These are phyloP conservation scores for Dentipellis sp. DNA, from an alignment of 768 basidiomycete species.

Conservation along the genomic window DNA sequence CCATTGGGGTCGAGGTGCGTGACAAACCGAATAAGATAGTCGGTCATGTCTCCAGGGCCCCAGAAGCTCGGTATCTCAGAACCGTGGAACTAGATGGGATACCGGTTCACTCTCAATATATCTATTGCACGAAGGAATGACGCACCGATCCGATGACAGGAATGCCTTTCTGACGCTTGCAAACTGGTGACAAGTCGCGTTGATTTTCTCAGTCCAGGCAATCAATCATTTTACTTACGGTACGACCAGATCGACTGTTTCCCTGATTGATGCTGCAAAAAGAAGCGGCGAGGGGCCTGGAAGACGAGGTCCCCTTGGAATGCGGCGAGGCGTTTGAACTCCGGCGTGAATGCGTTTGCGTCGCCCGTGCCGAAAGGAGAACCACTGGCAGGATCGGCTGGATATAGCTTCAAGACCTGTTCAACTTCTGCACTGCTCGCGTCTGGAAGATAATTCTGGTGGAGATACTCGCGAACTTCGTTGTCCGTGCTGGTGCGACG, in stretches of 20 bases:
- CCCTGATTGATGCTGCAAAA: background rate
- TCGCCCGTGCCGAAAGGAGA: slow-evolving; percentile 21
- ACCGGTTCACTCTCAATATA: background rate
- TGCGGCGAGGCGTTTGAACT: slow-evolving; percentile 32
- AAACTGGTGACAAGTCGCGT: slow-evolving; percentile 18
- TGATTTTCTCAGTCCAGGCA: too few species aligned
- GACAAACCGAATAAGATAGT: slow-evolving; percentile 20
- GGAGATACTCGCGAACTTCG: slow-evolving; percentile 7
- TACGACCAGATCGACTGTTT: background rate
- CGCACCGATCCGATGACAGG: slow-evolving; percentile 19
- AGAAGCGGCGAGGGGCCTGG: background rate
- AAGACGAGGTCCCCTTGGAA: slow-evolving; percentile 24
- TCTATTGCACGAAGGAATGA: slow-evolving; percentile 3
- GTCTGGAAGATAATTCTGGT: slow-evolving; percentile 1
- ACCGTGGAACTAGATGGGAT: slow-evolving; percentile 4
- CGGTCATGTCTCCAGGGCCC: slow-evolving; percentile 10
- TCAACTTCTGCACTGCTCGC: slow-evolving; percentile 3
- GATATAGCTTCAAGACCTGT: slow-evolving; percentile 9
- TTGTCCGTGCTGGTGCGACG: slow-evolving; percentile 5
- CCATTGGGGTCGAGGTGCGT: slow-evolving; percentile 18
- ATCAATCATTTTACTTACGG: slow-evolving; percentile 8
- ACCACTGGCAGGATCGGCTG: slow-evolving; percentile 13
- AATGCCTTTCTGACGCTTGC: slow-evolving; percentile 21
- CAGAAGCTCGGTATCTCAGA: slow-evolving; percentile 9
- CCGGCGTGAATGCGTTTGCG: slow-evolving; percentile 18